phyloP scores from a whole-genome alignment of 768 basidiomycete species.

The Crepidotus variabilis region DNA sequence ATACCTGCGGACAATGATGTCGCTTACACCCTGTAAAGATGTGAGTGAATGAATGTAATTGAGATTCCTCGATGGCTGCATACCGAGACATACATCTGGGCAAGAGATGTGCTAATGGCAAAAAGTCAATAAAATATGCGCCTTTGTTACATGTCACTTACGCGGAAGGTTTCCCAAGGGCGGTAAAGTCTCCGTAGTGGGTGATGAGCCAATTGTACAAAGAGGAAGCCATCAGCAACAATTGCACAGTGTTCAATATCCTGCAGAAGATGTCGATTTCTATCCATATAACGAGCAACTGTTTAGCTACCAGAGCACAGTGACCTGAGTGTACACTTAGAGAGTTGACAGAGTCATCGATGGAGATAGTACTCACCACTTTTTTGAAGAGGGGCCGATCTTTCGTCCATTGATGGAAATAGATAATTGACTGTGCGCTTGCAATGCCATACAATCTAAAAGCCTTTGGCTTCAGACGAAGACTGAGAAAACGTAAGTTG shows the following conservation, averaged over 20 bases:
- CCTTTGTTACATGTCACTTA: not conserved
- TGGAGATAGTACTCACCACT: not conserved
- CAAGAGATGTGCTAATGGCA: not conserved
- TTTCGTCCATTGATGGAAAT: not conserved
- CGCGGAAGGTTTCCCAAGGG: not conserved
- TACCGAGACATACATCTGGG: not conserved
- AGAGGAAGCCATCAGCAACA: not conserved
- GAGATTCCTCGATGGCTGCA: not conserved
- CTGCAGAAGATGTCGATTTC: not conserved
- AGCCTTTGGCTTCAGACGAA: not conserved
- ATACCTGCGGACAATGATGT: not conserved
- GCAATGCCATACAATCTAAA: not conserved
- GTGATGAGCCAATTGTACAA: not conserved
- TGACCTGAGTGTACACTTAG: too few species aligned
- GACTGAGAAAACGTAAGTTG: not conserved
- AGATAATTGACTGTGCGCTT: not conserved
- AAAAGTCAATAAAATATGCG: not conserved
- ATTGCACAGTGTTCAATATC: not conserved
- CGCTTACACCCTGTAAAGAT: not conserved
- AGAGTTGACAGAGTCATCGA: not conserved
- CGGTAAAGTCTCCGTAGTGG: not conserved
- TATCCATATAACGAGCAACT: too few species aligned
- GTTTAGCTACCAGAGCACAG: too few species aligned
- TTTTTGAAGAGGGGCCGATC: not conserved
- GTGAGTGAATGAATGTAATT: not conserved